Base-by-base conservation (phyloP, 2,329 filamentous ascomycete genomes). In the Pseudogymnoascus sp. region DNA sequence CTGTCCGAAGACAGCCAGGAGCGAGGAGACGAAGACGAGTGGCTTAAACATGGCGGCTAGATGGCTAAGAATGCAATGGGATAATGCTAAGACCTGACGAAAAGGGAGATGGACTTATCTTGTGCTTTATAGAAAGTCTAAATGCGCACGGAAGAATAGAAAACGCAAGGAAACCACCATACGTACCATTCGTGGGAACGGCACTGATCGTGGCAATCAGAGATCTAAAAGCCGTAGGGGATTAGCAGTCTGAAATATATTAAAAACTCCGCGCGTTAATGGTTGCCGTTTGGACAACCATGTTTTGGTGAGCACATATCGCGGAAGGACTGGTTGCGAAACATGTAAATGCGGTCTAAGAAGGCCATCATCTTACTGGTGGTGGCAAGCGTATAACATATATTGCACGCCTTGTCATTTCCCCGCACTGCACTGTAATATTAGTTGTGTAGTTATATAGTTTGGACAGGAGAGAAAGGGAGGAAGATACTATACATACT, bases 1-100 rank as follows among this genome's bases (percentile, higher is more conserved):
- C 21, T 53, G 31, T 12, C 56, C 61, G 25, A 59, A 53, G 61
- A 63, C 21, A 8, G 61, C n/a, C 37, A 59, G 62, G n/a, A 63
- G n/a, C 21, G 59, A 60, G 11, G 62, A 38, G 50, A 60, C 23
- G 23, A 50, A 10, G 23, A 50, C 44, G 23, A 50, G 44, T n/a
- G 44, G 44, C 44, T 50, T 50, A 28, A 50, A 50, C 44, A 50
- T 50, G 14, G 23, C 44, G 6, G 23, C 23, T n/a, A 28, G 21
- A 28, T 50, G 6, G 21, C 10, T 14, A 28, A 4, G 23, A 50
- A 50, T 23, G 23, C 23, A 50, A 50, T 16, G 23, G 44, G 10
- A 28, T n/a, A 25, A 50, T n/a, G 16, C 14, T 28, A 23, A 28
- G 14, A 28, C 44, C 3, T 50, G 4, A 10, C 12, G 5, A 50